These are phyloP conservation scores for Pseudonectria buxi DNA, from an alignment of 2,329 filamentous ascomycete genomes.

Conservation along the genomic window DNA sequence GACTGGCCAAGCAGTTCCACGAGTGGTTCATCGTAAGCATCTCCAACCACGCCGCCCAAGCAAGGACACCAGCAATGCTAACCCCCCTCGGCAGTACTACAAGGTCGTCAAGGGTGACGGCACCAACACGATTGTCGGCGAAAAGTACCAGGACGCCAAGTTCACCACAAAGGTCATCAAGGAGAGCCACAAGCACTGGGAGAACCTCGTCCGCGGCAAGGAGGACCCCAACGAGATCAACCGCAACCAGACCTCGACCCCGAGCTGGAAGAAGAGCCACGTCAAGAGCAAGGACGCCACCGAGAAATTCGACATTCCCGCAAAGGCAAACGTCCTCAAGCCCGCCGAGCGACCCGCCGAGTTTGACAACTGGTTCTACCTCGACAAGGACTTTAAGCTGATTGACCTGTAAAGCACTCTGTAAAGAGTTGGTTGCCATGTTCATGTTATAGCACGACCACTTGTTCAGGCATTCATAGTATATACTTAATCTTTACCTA, in stretches of 20 bases:
- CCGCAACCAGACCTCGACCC: slow-evolving; percentile 33
- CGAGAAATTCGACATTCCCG: slow-evolving; percentile 25
- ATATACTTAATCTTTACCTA: no score
- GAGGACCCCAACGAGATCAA: slow-evolving; percentile 32
- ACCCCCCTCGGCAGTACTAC: slow-evolving; percentile 27
- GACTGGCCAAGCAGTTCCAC: slow-evolving; percentile 27
- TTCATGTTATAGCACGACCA: background rate
- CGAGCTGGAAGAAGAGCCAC: slow-evolving; percentile 26
- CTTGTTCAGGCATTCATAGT: no score
- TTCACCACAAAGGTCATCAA: slow-evolving; percentile 25
- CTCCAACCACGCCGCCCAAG: rapidly evolving
- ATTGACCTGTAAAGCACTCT: slow-evolving; percentile 16
- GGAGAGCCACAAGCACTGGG: slow-evolving; percentile 33
- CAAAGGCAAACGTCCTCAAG: slow-evolving; percentile 21
- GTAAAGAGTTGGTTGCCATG: no score
- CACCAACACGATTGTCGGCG: slow-evolving; percentile 30
- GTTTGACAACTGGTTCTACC: slow-evolving; percentile 33
- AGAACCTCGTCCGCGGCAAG: slow-evolving; percentile 31
- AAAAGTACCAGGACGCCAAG: slow-evolving; percentile 29
- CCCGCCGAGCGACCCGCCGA: slow-evolving; percentile 24
- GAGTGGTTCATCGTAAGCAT: slow-evolving; percentile 33
- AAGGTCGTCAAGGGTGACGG: slow-evolving; percentile 32
- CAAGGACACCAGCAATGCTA: background rate
- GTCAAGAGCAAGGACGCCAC: slow-evolving; percentile 26
- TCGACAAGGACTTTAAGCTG: slow-evolving; percentile 26